Percentiles rank a stretch among this genome's conserved stretches.
phyloP scores from a whole-genome alignment of 2,329 filamentous ascomycete genomes.

The Botrytis byssoidea region DNA sequence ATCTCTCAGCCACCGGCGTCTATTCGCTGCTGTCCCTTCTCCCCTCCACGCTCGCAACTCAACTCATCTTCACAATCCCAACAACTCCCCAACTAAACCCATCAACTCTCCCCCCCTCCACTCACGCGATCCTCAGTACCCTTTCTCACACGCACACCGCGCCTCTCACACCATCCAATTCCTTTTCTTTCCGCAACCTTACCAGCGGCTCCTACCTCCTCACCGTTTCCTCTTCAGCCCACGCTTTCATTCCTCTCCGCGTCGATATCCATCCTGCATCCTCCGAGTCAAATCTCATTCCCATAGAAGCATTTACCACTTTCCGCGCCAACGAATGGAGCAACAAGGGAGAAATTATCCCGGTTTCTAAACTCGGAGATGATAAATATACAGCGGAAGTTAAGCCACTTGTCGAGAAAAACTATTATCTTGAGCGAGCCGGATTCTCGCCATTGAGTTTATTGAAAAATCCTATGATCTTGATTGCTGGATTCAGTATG shows the following conservation, averaged over 20 bases:
- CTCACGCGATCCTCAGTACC: constrained; percentile 65
- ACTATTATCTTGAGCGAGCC: constrained; percentile 73
- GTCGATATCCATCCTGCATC: constrained; percentile 61
- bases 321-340: constrained; percentile 87
- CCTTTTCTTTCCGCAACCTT: constrained; percentile 74
- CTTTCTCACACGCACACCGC: constrained; percentile 51
- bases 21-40: constrained; percentile 31
- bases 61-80: constrained; percentile 33
- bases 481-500: constrained; percentile 82
- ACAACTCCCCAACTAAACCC: constrained; percentile 37
- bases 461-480: constrained; percentile 94
- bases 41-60: constrained; percentile 40
- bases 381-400: constrained; percentile 17
- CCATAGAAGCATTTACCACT: constrained; percentile 73
- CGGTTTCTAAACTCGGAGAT: constrained; percentile 36
- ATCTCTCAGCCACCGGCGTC: neutral
- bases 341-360: constrained; percentile 69
- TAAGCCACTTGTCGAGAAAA: constrained; percentile 49
- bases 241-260: constrained; percentile 74
- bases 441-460: constrained; percentile 77
- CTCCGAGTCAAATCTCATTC: constrained; percentile 33
- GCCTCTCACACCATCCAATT: constrained; percentile 65
- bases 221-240: constrained; percentile 73
- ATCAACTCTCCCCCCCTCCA: constrained; percentile 52
- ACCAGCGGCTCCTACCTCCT: constrained; percentile 73